Evolutionary conservation across 768 basidiomycete species (phyloP).

Genomic region (Chalciporus chontae): DNA sequence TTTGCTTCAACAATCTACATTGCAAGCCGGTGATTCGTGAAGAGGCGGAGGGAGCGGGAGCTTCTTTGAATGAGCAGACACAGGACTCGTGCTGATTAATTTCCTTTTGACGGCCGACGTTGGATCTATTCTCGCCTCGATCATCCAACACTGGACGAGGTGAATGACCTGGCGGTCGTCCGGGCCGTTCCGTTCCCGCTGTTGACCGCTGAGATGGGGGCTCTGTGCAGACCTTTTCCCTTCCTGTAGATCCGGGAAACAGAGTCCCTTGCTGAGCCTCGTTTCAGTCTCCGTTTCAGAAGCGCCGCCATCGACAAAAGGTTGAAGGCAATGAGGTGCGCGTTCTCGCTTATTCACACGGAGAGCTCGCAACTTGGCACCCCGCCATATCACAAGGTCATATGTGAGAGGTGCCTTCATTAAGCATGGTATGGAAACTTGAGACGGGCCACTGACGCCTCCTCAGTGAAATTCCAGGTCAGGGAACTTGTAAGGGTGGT

Average conservation of each 20-base stretch:
- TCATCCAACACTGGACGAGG: not conserved
- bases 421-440: not conserved
- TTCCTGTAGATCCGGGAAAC: not conserved
- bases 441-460: slow-evolving; percentile 3
- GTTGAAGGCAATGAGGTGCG: not conserved
- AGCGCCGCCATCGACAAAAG: slow-evolving; percentile 14
- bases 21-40: slow-evolving; percentile 14
- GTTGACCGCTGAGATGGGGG: not conserved
- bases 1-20: slow-evolving; percentile 2
- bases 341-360: slow-evolving; percentile 20
- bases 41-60: not conserved
- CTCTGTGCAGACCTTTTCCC: not conserved
- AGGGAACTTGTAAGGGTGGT: not conserved
- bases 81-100: not conserved
- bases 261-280: not conserved
- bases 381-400: not conserved
- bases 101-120: not conserved
- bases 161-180: not conserved
- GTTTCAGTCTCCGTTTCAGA: slow-evolving; percentile 8
- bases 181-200: not conserved
- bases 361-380: slow-evolving; percentile 9
- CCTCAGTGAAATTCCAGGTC: not conserved
- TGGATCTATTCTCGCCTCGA: slow-evolving; percentile 8
- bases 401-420: slow-evolving; percentile 18
- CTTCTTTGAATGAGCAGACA: slow-evolving; percentile 1